These are phyloP conservation scores for Fusarium illudens DNA, from an alignment of 2,329 filamentous ascomycete genomes.

Conservation along the genomic window DNA sequence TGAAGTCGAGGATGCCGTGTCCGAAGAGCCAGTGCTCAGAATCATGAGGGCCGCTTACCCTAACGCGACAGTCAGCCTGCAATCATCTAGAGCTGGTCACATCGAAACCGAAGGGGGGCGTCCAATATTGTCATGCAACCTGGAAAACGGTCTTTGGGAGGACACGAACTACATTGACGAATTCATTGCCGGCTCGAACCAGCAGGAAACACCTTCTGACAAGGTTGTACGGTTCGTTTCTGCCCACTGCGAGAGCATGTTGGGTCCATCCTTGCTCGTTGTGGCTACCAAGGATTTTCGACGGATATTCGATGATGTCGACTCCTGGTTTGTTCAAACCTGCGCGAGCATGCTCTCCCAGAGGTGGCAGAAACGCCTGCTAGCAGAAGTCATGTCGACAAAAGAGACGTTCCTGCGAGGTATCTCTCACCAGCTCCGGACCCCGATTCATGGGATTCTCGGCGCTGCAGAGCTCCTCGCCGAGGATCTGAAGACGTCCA, in stretches of 20 bases:
- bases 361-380: slow-evolving; percentile 48
- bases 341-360: slow-evolving; percentile 51
- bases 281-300: slow-evolving; percentile 53
- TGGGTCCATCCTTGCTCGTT: slow-evolving; percentile 46
- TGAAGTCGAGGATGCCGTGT: slow-evolving; percentile 28
- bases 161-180: slow-evolving; percentile 51
- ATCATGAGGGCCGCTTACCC: slow-evolving; percentile 48
- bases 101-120: slow-evolving; percentile 42
- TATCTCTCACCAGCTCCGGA: slow-evolving; percentile 57
- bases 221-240: slow-evolving; percentile 50
- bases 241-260: slow-evolving; percentile 46
- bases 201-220: slow-evolving; percentile 40
- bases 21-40: slow-evolving; percentile 38
- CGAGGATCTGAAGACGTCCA: slow-evolving; percentile 49
- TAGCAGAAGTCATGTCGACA: slow-evolving; percentile 52
- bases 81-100: slow-evolving; percentile 34
- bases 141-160: slow-evolving; percentile 55
- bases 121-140: slow-evolving; percentile 38
- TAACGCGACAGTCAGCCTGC: slow-evolving; percentile 41
- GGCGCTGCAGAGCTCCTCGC: slow-evolving; percentile 50
- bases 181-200: slow-evolving; percentile 48
- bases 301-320: slow-evolving; percentile 56
- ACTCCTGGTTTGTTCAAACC: slow-evolving; percentile 54
- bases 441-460: slow-evolving; percentile 58
- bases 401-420: slow-evolving; percentile 57